Evolutionary conservation across 768 basidiomycete genomes (phyloP), one percentile per base, ranked within the genome.

Genomic region (Phaffia tasmanica): DNA sequence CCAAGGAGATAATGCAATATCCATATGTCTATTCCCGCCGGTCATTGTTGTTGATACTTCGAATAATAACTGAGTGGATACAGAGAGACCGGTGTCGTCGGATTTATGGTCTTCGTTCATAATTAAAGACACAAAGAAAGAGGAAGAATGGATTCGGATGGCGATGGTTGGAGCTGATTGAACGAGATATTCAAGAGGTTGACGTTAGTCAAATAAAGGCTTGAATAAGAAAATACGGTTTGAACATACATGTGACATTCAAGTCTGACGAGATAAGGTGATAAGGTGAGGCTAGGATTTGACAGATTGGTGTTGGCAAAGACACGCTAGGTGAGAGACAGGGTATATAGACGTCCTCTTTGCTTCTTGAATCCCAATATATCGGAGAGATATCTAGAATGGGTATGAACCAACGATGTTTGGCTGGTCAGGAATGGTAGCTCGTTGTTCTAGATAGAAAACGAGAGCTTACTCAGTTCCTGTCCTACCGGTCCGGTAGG

Each of bases 331-430:
- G 66, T 6, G 42, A 62, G 25, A 32, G 48, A 4, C 51, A 48
- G 1, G 66, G 66, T 23, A 49, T 57, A 30, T 62, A 67, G 19
- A 51, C 51, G 27, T 67, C 66, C 32, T 55, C 48, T 23, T 48
- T 35, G 16, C 42, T 54, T 4, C 21, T 32, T 0, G 46, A 49
- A 19, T 49, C 46, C 21, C n/a, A 32, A 25, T 35, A 14, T 30
- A 64, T 57, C 29, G 63, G 63, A 11, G 66, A 67, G n/a, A 67
- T 62, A 42, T 67, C 66, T 67, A 23, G 19, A 27, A 14, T 15
- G 4, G 19, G 16, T 4, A 19, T 0, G 11, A 57, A 46, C 15
- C 7, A 14, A 32, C 23, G 29, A n/a, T 15, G 30, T 42, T 49
- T n/a, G 29, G n/a, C 16, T 18, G 29, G 32, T 21, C 16, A 21